These are phyloP conservation scores for Fusarium buxicola DNA, from an alignment of 2,329 filamentous ascomycete species.

Conservation along the genomic window DNA sequence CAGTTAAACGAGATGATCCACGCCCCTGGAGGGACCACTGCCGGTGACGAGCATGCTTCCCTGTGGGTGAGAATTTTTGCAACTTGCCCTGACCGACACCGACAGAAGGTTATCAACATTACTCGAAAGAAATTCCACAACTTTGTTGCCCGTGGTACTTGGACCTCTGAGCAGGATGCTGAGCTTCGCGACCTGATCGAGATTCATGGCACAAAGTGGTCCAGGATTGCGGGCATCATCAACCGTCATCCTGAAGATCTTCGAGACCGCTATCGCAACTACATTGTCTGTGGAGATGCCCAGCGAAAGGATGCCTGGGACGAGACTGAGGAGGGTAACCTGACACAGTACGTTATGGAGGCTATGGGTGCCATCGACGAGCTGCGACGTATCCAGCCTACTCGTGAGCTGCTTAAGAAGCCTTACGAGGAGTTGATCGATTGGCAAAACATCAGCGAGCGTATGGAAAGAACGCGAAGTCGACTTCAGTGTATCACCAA, in stretches of 20 bases:
- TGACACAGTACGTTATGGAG: slow-evolving; percentile 65
- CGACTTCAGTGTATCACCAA: slow-evolving; percentile 76
- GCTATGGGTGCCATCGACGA: slow-evolving; percentile 62
- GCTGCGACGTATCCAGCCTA: slow-evolving; percentile 49
- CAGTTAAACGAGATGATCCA: slow-evolving; percentile 62
- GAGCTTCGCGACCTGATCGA: slow-evolving; percentile 53
- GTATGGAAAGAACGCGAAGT: slow-evolving; percentile 71
- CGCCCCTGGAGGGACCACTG: slow-evolving; percentile 51
- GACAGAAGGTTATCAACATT: slow-evolving; percentile 65
- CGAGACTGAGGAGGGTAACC: slow-evolving; percentile 66
- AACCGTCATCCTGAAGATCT: slow-evolving; percentile 74
- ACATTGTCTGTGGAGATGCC: slow-evolving; percentile 68
- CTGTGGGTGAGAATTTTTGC: slow-evolving; percentile 64
- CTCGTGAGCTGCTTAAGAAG: slow-evolving; percentile 50
- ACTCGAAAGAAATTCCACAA: slow-evolving; percentile 75
- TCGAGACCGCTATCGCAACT: slow-evolving; percentile 77
- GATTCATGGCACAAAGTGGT: slow-evolving; percentile 66
- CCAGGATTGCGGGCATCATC: slow-evolving; percentile 68
- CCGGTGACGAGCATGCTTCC: slow-evolving; percentile 52
- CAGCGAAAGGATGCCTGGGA: slow-evolving; percentile 68
- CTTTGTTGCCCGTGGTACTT: slow-evolving; percentile 65
- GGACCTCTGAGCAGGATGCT: slow-evolving; percentile 53
- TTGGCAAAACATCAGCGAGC: slow-evolving; percentile 73
- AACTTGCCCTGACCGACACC: slow-evolving; percentile 62
- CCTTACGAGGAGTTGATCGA: slow-evolving; percentile 68